Conservation (phyloP, 768 basidiomycete species). For the Amanita rubescens region DNA sequence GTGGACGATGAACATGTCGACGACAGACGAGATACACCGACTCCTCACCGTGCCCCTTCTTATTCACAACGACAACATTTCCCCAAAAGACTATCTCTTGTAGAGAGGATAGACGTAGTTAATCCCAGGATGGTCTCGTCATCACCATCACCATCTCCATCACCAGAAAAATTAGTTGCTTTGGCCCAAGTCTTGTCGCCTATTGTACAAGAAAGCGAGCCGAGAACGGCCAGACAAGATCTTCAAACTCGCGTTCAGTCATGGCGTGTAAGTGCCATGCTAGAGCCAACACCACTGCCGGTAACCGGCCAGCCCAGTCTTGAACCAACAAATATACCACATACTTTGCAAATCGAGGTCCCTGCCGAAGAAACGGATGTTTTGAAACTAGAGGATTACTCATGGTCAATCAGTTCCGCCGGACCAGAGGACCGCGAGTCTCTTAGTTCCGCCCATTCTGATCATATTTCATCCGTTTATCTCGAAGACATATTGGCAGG, state of each 20-base stretch:
- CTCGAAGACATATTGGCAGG: slow-evolving; percentile 44
- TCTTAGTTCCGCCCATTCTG: slow-evolving; percentile 24
- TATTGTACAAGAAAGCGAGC: slow-evolving; percentile 55
- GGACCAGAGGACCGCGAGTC: slow-evolving; percentile 40
- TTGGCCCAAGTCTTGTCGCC: slow-evolving; percentile 42
- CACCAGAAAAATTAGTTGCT: slow-evolving; percentile 20
- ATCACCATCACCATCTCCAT: slow-evolving; percentile 17
- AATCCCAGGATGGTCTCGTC: slow-evolving; percentile 2
- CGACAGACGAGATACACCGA: slow-evolving; percentile 23
- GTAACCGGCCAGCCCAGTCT: slow-evolving; percentile 42
- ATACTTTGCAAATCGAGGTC: slow-evolving; percentile 25
- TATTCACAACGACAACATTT: slow-evolving; percentile 36
- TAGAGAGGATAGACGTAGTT: slow-evolving; percentile 37
- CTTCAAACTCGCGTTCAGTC: slow-evolving; percentile 52
- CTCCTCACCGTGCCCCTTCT: slow-evolving; percentile 23
- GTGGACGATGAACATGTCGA: slow-evolving; percentile 34
- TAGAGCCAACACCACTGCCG: slow-evolving; percentile 40
- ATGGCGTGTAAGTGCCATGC: slow-evolving; percentile 55
- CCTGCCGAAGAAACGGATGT: slow-evolving; percentile 25
- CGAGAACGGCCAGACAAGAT: slow-evolving; percentile 41
- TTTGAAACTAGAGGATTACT: slow-evolving; percentile 56
- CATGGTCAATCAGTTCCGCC: slow-evolving; percentile 62
- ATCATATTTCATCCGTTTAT: slow-evolving; percentile 45
- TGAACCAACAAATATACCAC: slow-evolving; percentile 46
- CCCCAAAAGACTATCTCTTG: slow-evolving; percentile 61